Base-by-base conservation (phyloP, 192 early-diverging fungal species). In the Linnemannia elongata region DNA sequence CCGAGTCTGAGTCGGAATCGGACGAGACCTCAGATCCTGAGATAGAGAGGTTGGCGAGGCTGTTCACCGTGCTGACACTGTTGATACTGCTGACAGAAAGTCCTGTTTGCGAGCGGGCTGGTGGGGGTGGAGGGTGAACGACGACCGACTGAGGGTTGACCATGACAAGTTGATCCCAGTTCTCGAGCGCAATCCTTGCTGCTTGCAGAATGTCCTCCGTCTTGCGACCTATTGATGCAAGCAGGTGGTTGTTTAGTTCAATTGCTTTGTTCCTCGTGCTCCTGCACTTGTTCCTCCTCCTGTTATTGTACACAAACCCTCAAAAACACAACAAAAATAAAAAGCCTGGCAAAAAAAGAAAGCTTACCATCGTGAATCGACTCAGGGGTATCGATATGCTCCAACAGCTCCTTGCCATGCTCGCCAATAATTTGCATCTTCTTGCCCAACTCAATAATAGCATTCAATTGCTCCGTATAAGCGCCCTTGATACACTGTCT, bases 391-490 rank as follows among this genome's bases (percentile, higher is more conserved):
- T 87, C 85, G 33, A 87, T 87, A 75, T 87, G 85, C 0, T 87
- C 85, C 7, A 87, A 54, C 18, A 87, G 15, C 35, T 87, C 76
- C 30, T 78, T 81, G 22, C 85, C 85, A 78, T 87, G 85, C 52
- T 87, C 85, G 22, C 85, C 85, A 75, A 87, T 87, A 42, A 87
- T 87, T n/a, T 81, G 79, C 85, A 87, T 87, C 68, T 87, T 87
- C 72, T 78, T 87, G 35, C 85, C 85, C 15, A 87, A 60, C 52
- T 87, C 85, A 42, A 87, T 78, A 20, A 81, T 81, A 42, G 85
- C 85, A 52, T 87, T 81, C 79, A 87, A 41, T 41, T 87, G 79
- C 27, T 81, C 79, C 5, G 79, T 81, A 27, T 87, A 87, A 35
- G 85, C 85, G 22, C 71, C 72, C 72, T 87, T 87, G 72, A 87